Percentiles rank a stretch among this genome's conserved stretches.
Conservation (phyloP, 768 basidiomycete genomes). For the Pisolithus albus region DNA sequence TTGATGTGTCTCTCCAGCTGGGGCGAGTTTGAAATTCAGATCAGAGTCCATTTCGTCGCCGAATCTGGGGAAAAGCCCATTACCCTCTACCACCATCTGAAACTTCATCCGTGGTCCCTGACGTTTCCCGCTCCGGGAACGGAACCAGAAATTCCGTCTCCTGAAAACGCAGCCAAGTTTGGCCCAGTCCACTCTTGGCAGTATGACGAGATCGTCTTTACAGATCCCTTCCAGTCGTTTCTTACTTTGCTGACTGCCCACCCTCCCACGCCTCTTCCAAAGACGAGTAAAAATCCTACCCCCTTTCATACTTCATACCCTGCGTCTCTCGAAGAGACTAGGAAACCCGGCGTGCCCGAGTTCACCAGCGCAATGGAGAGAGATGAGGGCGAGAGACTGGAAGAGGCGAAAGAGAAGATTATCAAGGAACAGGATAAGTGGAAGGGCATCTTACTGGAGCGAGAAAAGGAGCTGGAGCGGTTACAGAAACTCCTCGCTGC, state of each 20-base stretch:
- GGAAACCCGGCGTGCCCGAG: slow-evolving; percentile 64
- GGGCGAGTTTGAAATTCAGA: slow-evolving; percentile 98
- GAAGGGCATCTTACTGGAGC: slow-evolving; percentile 60
- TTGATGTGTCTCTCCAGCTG: slow-evolving; percentile 43
- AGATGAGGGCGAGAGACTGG: slow-evolving; percentile 75
- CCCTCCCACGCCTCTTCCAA: slow-evolving; percentile 78
- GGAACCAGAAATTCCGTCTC: slow-evolving; percentile 61
- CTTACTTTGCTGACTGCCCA: slow-evolving; percentile 73
- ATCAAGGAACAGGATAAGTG: slow-evolving; percentile 72
- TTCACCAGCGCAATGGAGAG: slow-evolving; percentile 81
- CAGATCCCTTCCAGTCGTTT: slow-evolving; percentile 86
- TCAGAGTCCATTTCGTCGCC: slow-evolving; percentile 80
- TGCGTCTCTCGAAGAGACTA: slow-evolving; percentile 56
- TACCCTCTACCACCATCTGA: slow-evolving; percentile 86
- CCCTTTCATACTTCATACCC: slow-evolving; percentile 68
- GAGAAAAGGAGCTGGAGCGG: slow-evolving; percentile 73
- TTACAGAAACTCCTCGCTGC: slow-evolving; percentile 46
- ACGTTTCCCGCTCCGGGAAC: slow-evolving; percentile 24
- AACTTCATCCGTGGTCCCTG: slow-evolving; percentile 83
- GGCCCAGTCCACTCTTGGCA: slow-evolving; percentile 96
- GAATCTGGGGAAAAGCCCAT: slow-evolving; percentile 92
- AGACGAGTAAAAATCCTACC: slow-evolving; percentile 46
- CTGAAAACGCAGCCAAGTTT: slow-evolving; percentile 56
- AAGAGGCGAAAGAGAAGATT: slow-evolving; percentile 65
- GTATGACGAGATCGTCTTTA: slow-evolving; percentile 96